Evolutionary conservation across 2,329 filamentous ascomycete species (phyloP), one percentile per base, ranked within the genome.

Genomic region (Huntiella savannae): DNA sequence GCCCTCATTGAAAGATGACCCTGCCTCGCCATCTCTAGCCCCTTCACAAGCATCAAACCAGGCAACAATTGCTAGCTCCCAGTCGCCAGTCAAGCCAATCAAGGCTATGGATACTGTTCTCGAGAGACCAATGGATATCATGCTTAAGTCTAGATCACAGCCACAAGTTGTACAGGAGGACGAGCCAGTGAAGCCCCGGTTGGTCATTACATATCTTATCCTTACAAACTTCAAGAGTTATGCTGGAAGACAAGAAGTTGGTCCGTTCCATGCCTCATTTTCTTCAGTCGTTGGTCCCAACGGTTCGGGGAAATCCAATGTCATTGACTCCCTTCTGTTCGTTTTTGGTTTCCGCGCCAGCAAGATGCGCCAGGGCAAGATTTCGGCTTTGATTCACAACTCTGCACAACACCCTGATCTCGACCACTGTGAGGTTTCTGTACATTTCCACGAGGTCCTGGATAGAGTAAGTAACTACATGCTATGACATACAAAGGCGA

Each of bases 161-260:
- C 70, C 75, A 2, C 67, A 77, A 19, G 71, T 73, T 0, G 63
- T 76, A n/a, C 74, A 83, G 38, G 82, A 93, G 59, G 76, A 84
- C 19, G 74, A 72, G 1, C 77, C 73, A 0, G 82, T 86, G 1
- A 93, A 87, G 59, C 69, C 85, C 45, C 81, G 91, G 45, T 87
- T 91, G 53, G 88, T 96, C 46, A 88, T 98, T 53, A 91, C 84
- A 13, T 85, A 94, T 58, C 69, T 98, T 42, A 78, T 93, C 50
- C 70, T 98, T 54, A 92, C 76, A 53, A 98, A 98, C 62, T 98
- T 98, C 75, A 98, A 98, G 67, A 96, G 88, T 65, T 98, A 98
- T 60, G 91, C 91, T 12, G 91, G 91, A 3, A 71, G 82, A 51
- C 91, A 98, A 60, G 81, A 93, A 63, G 91, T 98, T 49, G 91